Percentiles rank a stretch among this genome's conserved stretches.
These are phyloP conservation scores for Rosellinia necatrix DNA, from an alignment of 2,329 filamentous ascomycete genomes.

Conservation along the genomic window DNA sequence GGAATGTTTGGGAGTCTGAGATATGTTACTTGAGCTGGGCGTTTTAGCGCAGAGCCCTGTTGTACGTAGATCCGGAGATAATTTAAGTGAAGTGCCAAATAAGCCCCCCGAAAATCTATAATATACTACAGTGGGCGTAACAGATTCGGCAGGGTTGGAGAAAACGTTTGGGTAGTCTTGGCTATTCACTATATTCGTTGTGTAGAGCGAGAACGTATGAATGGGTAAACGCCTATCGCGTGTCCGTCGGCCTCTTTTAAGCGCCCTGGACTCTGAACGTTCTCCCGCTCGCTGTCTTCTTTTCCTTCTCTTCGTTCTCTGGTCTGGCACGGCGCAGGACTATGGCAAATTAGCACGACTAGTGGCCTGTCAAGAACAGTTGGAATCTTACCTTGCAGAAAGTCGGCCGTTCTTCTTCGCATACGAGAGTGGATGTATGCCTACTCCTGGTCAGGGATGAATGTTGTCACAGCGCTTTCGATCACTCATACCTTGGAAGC, in stretches of 20 bases:
- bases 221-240: background rate
- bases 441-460: slow-evolving; percentile 36
- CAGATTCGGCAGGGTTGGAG: background rate
- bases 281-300: slow-evolving; percentile 95
- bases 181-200: slow-evolving; percentile 6
- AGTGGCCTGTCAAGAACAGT: slow-evolving; percentile 37
- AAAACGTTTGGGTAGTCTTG: background rate
- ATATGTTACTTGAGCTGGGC: no score
- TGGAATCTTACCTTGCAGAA: slow-evolving; percentile 80
- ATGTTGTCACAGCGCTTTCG: background rate
- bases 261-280: slow-evolving; percentile 69
- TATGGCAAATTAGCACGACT: slow-evolving; percentile 42
- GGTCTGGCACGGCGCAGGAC: slow-evolving; percentile 95
- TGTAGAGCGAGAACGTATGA: background rate
- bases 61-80: no score
- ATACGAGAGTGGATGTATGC: slow-evolving; percentile 98
- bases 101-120: background rate
- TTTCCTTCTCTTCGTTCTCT: slow-evolving; percentile 95
- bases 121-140: background rate
- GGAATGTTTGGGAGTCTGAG: no score
- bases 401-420: slow-evolving; percentile 96
- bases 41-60: no score
- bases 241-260: slow-evolving; percentile 1
- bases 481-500: slow-evolving; percentile 74
- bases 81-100: background rate